phyloP scores from a whole-genome alignment of 768 basidiomycete species.

The Collybia sordida region DNA sequence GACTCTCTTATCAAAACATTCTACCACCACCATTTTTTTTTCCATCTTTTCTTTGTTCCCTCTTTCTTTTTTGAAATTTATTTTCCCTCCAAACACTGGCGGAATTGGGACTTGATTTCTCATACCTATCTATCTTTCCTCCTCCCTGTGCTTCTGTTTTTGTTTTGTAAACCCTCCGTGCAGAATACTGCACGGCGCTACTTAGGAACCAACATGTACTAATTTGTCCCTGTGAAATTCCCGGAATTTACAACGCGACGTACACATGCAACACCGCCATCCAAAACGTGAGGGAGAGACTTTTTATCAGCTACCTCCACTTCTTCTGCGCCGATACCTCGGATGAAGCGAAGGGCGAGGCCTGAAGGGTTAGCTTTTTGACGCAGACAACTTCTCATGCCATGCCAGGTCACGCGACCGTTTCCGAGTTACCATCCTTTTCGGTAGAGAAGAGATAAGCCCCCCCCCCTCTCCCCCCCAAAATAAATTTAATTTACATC shows the following conservation, averaged over 20 bases:
- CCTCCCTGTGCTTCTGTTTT: not conserved
- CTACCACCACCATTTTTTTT: conserved; percentile 5
- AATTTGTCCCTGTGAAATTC: conserved; percentile 4
- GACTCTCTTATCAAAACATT: not conserved
- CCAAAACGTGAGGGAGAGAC: no score
- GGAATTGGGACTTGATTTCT: conserved; percentile 3
- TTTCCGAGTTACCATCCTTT: no score
- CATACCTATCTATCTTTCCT: conserved; percentile 13
- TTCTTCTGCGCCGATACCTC: no score
- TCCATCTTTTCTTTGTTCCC: conserved; percentile 6
- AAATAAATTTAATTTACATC: no score
- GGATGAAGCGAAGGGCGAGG: no score
- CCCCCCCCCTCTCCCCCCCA: no score
- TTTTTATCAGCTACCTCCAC: no score
- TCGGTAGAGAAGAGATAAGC: no score
- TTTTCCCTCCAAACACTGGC: not conserved
- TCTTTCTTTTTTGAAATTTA: not conserved
- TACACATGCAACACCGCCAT: no score
- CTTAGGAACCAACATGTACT: conserved; percentile 9
- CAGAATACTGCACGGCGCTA: not conserved
- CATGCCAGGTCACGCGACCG: no score
- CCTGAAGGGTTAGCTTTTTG: no score
- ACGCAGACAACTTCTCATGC: no score
- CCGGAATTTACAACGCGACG: conserved; percentile 12
- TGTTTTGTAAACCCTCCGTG: not conserved